Base-by-base conservation (phyloP, 129 eudicot genomes). In the Centaurea solstitialis region DNA sequence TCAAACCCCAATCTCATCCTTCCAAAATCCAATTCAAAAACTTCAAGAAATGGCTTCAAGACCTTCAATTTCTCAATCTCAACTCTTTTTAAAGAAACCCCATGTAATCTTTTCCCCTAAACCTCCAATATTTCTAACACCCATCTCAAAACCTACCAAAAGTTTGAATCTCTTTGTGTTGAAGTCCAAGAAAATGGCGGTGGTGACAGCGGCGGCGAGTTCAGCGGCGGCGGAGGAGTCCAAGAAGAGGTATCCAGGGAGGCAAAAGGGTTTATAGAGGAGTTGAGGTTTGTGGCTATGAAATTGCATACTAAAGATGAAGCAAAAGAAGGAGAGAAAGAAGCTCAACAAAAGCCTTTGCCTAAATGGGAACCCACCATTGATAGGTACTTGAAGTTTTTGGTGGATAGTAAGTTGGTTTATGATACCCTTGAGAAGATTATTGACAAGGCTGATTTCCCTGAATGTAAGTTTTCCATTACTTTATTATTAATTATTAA, bases 241-340 rank as follows among this genome's bases (percentile, higher is more conserved):
- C 4, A 83, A 87, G 79, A 89, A 90, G 74, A 89, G 88, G 89
- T 90, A 92, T 17, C 91, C 97, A 0, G 95, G 95, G 97, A 94
- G 79, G 82, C 69, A 39, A 83, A 83, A 71, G 97, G 97, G 76
- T 95, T 95, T 88, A 97, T 95, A 84, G 98, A 92, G 88, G 99
- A 95, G 84, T 92, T 95, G 99, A 95, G 99, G 40, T 89, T 91
- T 80, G 98, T 95, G 84, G 99, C 99, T 30, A 95, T 95, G 99
- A 95, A 88, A 75, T 73, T 95, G 87, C 99, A 95, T 80, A 91
- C 99, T 0, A 95, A 61, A 75, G 99, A 95, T 71, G 98, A 95
- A 77, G 87, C 99, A 4, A 95, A 87, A 82, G 99, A 95, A 64
- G 99, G 99, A 4, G 99, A 92, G 76, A 95, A 87, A 80, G 97